Evolutionary conservation across 768 basidiomycete species (phyloP), one percentile per base, ranked within the genome.

Genomic region (Phaeotremella skinneri): DNA sequence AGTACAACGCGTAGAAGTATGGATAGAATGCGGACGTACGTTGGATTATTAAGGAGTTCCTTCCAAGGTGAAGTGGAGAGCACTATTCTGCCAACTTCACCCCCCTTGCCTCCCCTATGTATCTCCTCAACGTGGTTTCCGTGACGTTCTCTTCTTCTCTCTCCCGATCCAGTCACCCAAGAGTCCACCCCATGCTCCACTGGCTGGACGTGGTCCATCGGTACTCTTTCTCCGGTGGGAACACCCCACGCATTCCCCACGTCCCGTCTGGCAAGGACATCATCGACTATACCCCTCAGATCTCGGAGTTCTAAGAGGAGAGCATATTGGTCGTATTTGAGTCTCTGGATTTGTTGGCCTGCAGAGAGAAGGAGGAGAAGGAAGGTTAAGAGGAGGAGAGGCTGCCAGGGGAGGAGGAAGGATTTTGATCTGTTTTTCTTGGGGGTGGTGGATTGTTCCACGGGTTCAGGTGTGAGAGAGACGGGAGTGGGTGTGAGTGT

Each of bases 381-480:
- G 43, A 45, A 13, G 11, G 21, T 13, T 7, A 45, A 21, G 43
- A 23, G 13, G 11, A 45, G 43, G 43, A 45, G 21, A 6, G 43
- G 6, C 23, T 11, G 7, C 43, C 43, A 45, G 43, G 43, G 11
- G 11, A 45, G 43, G 7, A 45, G 43, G 37, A 9, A n/a, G n/a
- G n/a, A n/a, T n/a, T n/a, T n/a, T n/a, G n/a, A 39, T 39, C n/a
- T 39, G 37, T 9, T 9, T 39, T 39, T 39, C 9, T 9, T n/a
- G 37, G 37, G 37, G 37, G 37, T 39, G 37, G 37, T 9, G 37
- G 37, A n/a, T 39, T 39, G 37, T 9, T 9, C n/a, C 9, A 39
- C 37, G 37, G 37, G 37, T 39, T 39, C n/a, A n/a, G n/a, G n/a
- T n/a, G n/a, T n/a, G n/a, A n/a, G 37, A n/a, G 43, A 13, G 43